Percentiles rank a stretch among this genome's conserved stretches.
Conservation (phyloP, 2,329 filamentous ascomycete species). For the Exophiala alcalophila region DNA sequence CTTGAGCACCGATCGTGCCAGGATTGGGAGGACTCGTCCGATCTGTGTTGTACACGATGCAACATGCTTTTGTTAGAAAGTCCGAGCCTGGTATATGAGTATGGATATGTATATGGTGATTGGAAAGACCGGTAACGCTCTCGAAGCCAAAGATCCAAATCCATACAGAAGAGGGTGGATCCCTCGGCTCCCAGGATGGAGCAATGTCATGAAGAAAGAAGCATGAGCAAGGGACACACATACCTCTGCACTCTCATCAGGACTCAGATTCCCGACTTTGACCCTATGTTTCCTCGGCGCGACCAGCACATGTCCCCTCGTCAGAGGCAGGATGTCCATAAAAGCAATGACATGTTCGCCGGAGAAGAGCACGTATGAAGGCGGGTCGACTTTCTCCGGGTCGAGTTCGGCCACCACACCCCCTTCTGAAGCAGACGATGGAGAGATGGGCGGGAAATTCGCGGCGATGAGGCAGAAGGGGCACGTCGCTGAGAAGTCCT, state of each 20-base stretch:
- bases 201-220: no score
- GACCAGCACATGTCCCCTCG: constrained; percentile 76
- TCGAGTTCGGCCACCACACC: constrained; percentile 4
- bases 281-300: constrained; percentile 73
- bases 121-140: no score
- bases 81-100: no score
- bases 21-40: constrained; percentile 45
- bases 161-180: no score
- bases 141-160: no score
- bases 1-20: constrained; percentile 68
- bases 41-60: constrained; percentile 35
- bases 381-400: constrained; percentile 23
- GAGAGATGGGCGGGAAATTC: constrained; percentile 42
- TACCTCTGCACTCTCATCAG: constrained; percentile 63
- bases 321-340: constrained; percentile 87
- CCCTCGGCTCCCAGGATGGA: no score
- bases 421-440: constrained; percentile 20
- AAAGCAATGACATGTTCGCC: constrained; percentile 79
- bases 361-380: constrained; percentile 64
- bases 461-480: constrained; percentile 6
- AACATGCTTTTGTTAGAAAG: no score
- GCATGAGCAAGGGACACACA: constrained; percentile 49
- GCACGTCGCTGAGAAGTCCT: constrained; percentile 6
- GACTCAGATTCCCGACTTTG: constrained; percentile 69
- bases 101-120: no score